Evolutionary conservation across 140 eudicot species (phyloP).

Genomic region (Flaveria floridana): DNA sequence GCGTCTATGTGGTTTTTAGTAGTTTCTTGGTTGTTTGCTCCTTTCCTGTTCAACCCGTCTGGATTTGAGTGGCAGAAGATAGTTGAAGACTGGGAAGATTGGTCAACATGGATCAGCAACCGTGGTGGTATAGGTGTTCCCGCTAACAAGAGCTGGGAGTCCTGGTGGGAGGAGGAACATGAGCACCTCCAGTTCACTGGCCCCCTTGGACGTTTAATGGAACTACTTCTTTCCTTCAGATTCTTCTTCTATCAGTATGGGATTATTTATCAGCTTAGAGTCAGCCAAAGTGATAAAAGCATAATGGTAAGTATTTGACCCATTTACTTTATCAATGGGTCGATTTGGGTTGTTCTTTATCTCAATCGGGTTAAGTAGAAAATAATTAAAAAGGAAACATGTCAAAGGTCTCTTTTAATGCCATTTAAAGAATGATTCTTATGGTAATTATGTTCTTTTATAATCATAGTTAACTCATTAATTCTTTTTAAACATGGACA

Average conservation of each 20-base stretch:
- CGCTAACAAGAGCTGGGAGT: slow-evolving; percentile 95
- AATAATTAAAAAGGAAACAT: neutral
- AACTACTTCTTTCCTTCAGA: slow-evolving; percentile 71
- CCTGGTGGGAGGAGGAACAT: slow-evolving; percentile 99
- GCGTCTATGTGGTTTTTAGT: slow-evolving; percentile 90
- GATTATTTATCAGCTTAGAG: slow-evolving; percentile 76
- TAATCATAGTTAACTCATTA: neutral
- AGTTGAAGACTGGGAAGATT: slow-evolving; percentile 93
- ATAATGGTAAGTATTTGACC: slow-evolving; percentile 55
- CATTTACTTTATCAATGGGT: neutral
- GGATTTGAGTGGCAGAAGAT: slow-evolving; percentile 99
- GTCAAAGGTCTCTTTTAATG: neutral
- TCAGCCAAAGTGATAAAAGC: slow-evolving; percentile 72
- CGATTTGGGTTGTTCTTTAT: slow-evolving; percentile 3
- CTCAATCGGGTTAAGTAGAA: neutral
- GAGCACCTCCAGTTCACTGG: slow-evolving; percentile 91
- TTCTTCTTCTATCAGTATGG: slow-evolving; percentile 91
- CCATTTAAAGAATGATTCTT: neutral
- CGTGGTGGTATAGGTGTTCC: slow-evolving; percentile 95
- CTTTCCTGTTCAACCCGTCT: slow-evolving; percentile 88
- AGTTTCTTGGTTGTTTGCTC: slow-evolving; percentile 90
- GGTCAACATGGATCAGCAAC: slow-evolving; percentile 89
- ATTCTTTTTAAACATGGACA: neutral
- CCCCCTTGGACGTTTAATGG: slow-evolving; percentile 59
- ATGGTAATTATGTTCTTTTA: slow-evolving; percentile 7